Base-by-base conservation (phyloP, 192 early-diverging fungal genomes). In the Backusella luteola region DNA sequence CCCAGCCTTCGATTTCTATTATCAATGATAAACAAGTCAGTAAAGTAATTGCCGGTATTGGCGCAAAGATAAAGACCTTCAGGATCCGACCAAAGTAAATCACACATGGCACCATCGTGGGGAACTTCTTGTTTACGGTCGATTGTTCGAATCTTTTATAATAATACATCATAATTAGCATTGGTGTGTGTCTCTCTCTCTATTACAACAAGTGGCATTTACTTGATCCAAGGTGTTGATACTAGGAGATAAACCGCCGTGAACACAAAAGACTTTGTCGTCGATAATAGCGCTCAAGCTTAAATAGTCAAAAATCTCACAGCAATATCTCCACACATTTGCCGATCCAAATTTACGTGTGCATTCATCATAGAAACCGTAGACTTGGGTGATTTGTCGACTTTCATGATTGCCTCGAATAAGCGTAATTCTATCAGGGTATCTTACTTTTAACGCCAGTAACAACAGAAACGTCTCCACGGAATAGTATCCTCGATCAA, bases 331-430 rank as follows among this genome's bases (percentile, higher is more conserved):
- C 96, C 96, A 99, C 34, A 98, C 96, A 79, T 96, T 97, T 21
- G 94, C 93, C 14, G 96, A 96, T 29, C 96, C 98, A 86, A 95
- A 98, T 84, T 98, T 98, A 75, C 95, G 90, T 84, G 97, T 84
- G 82, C 96, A 98, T 79, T 98, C 96, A 81, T 99, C 97, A 81
- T 99, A 98, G 79, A 99, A 97, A 66, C 96, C 96, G 82, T 99
- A 99, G 26, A 99, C 96, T 84, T 98, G 97, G n/a, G 95, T 98
- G 74, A 97, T 96, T 82, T 98, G 96, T 75, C 95, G 80, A 67
- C 89, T 91, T 84, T 97, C 95, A 85, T 97, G 95, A 87, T 98
- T 98, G 77, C 96, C 96, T 38, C 96, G 91, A 79, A 98, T 90
- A 66, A 98, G 85, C 32, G 95, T 95, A 44, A 99, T 96, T 71